A percentile compares a stretch with the other conserved stretches of the same genome.
Conservation (phyloP, 2,329 filamentous ascomycete species). For the Apiospora phragmitis region DNA sequence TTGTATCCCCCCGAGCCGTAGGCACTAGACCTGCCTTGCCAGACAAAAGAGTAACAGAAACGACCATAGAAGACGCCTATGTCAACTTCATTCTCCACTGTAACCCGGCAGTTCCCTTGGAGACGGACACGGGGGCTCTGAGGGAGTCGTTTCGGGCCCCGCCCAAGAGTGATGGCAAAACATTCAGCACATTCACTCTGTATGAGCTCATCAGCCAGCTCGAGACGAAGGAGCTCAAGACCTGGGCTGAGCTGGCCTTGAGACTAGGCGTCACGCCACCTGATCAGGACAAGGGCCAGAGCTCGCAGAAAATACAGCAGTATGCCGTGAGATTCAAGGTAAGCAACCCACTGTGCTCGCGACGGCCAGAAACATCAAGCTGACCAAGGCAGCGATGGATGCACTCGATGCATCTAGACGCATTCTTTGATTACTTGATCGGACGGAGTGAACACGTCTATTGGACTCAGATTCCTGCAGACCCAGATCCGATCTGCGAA, state of each 20-base stretch:
- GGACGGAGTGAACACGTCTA: slow-evolving; percentile 72
- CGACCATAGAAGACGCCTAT: slow-evolving; percentile 79
- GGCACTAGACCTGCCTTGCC: slow-evolving; percentile 52
- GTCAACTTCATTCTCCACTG: slow-evolving; percentile 85
- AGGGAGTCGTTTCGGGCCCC: slow-evolving; percentile 76
- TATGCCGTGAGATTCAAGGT: slow-evolving; percentile 92
- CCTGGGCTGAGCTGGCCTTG: slow-evolving; percentile 85
- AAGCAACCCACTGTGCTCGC: slow-evolving; percentile 14
- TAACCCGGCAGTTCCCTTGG: slow-evolving; percentile 76
- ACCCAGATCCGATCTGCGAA: slow-evolving; percentile 61
- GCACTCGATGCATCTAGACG: slow-evolving; percentile 93
- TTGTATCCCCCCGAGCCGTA: slow-evolving; percentile 27
- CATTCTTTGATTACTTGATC: slow-evolving; percentile 89
- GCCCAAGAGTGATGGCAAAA: slow-evolving; percentile 85
- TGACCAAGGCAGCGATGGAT: slow-evolving; percentile 71
- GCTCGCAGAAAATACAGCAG: slow-evolving; percentile 90
- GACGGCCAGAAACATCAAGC: slow-evolving; percentile 14
- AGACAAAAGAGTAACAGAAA: slow-evolving; percentile 64
- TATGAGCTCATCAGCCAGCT: slow-evolving; percentile 79
- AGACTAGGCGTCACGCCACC: slow-evolving; percentile 88
- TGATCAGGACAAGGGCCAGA: slow-evolving; percentile 79
- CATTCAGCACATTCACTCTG: slow-evolving; percentile 75
- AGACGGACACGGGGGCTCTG: slow-evolving; percentile 69
- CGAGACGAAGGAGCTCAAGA: slow-evolving; percentile 82
- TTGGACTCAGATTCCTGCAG: slow-evolving; percentile 72